Base-by-base conservation (phyloP, 1,284 basidiomycete species). In the Ustilago nuda region DNA sequence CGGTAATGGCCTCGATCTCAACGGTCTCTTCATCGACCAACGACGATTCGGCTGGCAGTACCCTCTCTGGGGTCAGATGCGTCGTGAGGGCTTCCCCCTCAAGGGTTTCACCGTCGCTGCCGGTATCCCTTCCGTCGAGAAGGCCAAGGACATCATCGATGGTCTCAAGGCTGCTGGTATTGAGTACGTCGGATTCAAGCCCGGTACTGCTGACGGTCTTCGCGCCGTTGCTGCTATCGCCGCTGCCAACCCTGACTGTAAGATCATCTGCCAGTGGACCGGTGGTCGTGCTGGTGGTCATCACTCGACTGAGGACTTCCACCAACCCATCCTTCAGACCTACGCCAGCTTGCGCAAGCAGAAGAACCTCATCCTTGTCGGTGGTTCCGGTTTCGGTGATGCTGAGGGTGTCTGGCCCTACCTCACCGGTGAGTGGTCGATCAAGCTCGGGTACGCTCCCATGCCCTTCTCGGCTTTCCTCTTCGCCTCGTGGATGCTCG, bases 201-300 rank as follows among this genome's bases (percentile, higher is more conserved):
- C 96, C 50, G 96, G 96, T 73, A 97, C 94, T 8, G 91, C 96
- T 65, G 95, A 98, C 77, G 96, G 96, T 74, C 96, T 99, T 80
- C 92, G 95, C 53, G 95, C 98, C 87, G 96, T 98, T 68, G 90
- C 97, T 87, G 95, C 92, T 88, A 99, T 99, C 82, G 96, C 97
- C 32, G 90, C 93, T 51, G 90, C 94, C 72, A 95, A 98, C 87
- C 94, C 95, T 50, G 92, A 94, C 87, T 99, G 94, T 90, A 95
- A 96, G n/a, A 92, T 99, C 87, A 94, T 99, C 87, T 89, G 98
- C 76, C 96, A 98, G 86, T 98, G 96, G 96, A 99, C 96, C 56
- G 97, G 96, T 85, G 96, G 96, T 59, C 94, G 96, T 82, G 97
- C 96, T n/a, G 96, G 96, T 81, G 96, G 96, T 70, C 96, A 99